phyloP scores from a whole-genome alignment of 2,329 filamentous ascomycete species.

The Periconia digitata region DNA sequence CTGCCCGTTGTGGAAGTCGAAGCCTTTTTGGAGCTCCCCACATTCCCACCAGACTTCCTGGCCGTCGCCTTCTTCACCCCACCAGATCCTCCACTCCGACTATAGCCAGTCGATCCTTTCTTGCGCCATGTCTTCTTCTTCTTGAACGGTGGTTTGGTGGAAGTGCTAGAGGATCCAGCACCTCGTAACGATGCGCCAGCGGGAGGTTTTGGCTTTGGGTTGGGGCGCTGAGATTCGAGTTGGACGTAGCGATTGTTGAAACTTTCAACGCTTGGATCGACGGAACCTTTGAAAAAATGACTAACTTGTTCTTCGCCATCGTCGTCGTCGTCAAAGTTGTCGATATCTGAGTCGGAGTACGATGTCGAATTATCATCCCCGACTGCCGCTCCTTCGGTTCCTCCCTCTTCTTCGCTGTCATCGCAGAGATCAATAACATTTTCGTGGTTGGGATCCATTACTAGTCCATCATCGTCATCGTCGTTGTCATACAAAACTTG shows the following conservation, averaged over 20 bases:
- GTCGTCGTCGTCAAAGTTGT: constrained; percentile 25
- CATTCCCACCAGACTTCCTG: constrained; percentile 1
- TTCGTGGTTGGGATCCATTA: constrained; percentile 53
- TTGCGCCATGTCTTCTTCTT: constrained; percentile 19
- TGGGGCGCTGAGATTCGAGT: constrained; percentile 11
- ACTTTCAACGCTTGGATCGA: constrained; percentile 30
- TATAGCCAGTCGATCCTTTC: constrained; percentile 20
- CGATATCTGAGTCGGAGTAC: constrained; percentile 13
- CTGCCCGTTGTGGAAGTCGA: constrained; percentile 12
- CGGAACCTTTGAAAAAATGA: constrained; percentile 29
- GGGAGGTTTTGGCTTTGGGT: constrained; percentile 10
- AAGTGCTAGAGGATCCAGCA: constrained; percentile 17
- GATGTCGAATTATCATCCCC: neutral
- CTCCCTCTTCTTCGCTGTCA: constrained; percentile 29
- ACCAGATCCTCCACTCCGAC: constrained; percentile 8
- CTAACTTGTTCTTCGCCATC: constrained; percentile 23
- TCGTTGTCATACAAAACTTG: constrained; percentile 23
- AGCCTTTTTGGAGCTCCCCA: constrained; percentile 11
- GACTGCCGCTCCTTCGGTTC: constrained; percentile 2
- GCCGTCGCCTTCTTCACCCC: constrained; percentile 21
- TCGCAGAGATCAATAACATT: constrained; percentile 51
- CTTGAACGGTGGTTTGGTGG: constrained; percentile 9
- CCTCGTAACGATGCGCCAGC: constrained; percentile 14
- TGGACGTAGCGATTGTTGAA: constrained; percentile 33
- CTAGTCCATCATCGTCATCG: constrained; percentile 35